Base-by-base conservation (phyloP, 495 filamentous ascomycete genomes). In the Apodospora peruviana region DNA sequence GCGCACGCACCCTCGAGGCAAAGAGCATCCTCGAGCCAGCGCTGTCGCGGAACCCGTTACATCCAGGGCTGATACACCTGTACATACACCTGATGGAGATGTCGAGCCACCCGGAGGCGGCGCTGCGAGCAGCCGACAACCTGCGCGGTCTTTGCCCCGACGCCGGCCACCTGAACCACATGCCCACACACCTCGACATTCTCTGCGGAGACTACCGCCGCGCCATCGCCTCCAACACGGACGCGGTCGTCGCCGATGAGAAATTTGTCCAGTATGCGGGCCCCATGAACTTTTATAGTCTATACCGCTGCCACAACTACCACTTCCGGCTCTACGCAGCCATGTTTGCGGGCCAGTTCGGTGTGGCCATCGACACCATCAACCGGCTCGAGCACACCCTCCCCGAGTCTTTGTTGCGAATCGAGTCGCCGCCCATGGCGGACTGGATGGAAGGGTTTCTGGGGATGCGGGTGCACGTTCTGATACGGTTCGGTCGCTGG, bases 11-110 rank as follows among this genome's bases (percentile, higher is more conserved):
- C 1, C 48, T 83, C 3, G 80, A 86, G 36, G 72, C 71, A 1
- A 82, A 80, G 45, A 43, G 34, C 0, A 69, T 80, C 1, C 66
- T 88, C 17, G 80, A 87, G 27, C 58, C 52, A 4, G 75, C 70
- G 1, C 60, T 88, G 35, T 45, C 63, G 2, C 58, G 57, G 5
- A 58, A 71, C 5, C 69, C 66, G 4, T 67, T 68, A n/a, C 80
- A 86, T 49, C 82, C 84, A 0, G 84, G 83, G 2, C 61, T 88
- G 2, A 57, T 88, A 19, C 84, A 88, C 57, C 61, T 85, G 2
- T 87, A 86, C 50, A 86, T 87, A 45, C 85, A 88, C 55, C 69
- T 86, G 12, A 84, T 85, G 79, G 84, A 88, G 57, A 87, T 87
- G 83, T 87, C 82, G 2, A 51, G 60, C 0, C 72, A 71, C 1